Conservation (phyloP, 202 grass and related monocot species). For the Carex sylvatica region DNA sequence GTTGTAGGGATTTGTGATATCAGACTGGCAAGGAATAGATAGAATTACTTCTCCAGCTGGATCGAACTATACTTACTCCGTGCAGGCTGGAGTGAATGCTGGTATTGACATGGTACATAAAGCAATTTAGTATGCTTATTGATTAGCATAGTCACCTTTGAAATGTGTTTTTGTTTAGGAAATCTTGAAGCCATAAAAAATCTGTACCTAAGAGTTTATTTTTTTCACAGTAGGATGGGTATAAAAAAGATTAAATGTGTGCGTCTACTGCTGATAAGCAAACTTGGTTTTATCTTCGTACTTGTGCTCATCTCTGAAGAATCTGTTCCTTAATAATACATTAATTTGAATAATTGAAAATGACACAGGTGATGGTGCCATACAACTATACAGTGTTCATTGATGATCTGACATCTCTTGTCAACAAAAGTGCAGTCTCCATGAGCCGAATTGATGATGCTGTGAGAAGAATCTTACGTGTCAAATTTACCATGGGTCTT, state of each 20-base stretch:
- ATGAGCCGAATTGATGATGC: conserved; percentile 91
- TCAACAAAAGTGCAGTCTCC: conserved; percentile 57
- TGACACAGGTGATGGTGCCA: conserved; percentile 75
- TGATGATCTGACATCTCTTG: conserved; percentile 60
- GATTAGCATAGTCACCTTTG: background rate
- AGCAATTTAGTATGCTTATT: conserved; percentile 11
- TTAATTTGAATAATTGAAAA: background rate
- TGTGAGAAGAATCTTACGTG: conserved; percentile 76
- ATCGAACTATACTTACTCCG: conserved; percentile 92
- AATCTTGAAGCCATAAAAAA: background rate
- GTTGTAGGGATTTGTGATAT: conserved; percentile 92
- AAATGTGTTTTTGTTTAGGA: background rate
- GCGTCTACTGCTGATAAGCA: background rate
- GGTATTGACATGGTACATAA: conserved; percentile 87
- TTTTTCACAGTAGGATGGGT: background rate
- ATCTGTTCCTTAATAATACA: conserved; percentile 10
- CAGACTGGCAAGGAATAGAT: conserved; percentile 93
- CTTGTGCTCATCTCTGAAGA: background rate
- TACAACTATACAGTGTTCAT: conserved; percentile 71
- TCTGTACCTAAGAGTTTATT: background rate
- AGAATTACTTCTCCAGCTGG: conserved; percentile 65
- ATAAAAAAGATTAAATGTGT: background rate
- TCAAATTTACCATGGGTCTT: conserved; percentile 95
- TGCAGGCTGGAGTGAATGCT: conserved; percentile 86
- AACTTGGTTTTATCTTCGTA: background rate